These are phyloP conservation scores for Trapa incisa DNA, from an alignment of 345 rosid species.

Conservation along the genomic window DNA sequence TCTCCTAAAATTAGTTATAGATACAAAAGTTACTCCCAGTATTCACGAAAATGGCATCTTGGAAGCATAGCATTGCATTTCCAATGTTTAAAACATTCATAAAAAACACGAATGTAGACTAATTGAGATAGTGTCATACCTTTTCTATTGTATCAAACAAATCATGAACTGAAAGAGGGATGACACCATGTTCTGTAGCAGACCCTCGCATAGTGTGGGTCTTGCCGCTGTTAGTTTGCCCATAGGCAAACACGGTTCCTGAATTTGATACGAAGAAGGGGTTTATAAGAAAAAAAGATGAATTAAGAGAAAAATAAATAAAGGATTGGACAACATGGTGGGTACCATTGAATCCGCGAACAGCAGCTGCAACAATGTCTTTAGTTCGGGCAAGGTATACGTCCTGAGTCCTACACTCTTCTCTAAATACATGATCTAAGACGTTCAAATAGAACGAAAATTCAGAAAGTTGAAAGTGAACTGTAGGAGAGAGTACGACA, in stretches of 20 bases:
- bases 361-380: slow-evolving; percentile 71
- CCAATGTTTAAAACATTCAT: neutral
- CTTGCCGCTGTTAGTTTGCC: slow-evolving; percentile 94
- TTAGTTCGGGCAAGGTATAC: slow-evolving; percentile 66
- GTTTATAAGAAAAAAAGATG: neutral
- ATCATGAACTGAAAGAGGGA: slow-evolving; percentile 71
- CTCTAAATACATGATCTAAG: slow-evolving; percentile 57
- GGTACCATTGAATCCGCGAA: slow-evolving; percentile 87
- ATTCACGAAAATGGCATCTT: neutral
- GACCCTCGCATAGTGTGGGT: slow-evolving; percentile 97
- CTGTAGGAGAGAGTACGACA: neutral
- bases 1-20: slow-evolving; percentile 28
- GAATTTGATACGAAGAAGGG: neutral
- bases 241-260: slow-evolving; percentile 97
- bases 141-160: slow-evolving; percentile 52
- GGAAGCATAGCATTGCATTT: neutral
- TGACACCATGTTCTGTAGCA: slow-evolving; percentile 60
- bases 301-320: neutral
- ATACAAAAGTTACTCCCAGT: neutral
- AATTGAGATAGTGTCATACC: slow-evolving; percentile 20
- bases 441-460: neutral
- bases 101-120: neutral
- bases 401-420: slow-evolving; percentile 45
- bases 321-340: neutral
- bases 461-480: neutral